Base-by-base conservation (phyloP, 2,329 filamentous ascomycete species). In the Metarhizium anisopliae region DNA sequence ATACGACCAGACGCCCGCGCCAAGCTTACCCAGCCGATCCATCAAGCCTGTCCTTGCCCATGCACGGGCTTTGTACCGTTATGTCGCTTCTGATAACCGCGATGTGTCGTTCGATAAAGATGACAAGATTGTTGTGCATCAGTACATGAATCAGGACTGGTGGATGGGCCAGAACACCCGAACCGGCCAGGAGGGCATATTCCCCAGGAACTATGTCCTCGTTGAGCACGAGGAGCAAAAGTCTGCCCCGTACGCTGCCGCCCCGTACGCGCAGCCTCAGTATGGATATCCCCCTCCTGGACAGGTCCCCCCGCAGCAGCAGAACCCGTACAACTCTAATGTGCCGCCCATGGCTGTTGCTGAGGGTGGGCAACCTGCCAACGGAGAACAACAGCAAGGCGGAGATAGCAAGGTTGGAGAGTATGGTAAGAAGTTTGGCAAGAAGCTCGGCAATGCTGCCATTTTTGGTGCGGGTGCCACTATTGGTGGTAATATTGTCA, bases 71-170 rank as follows among this genome's bases (percentile, higher is more conserved):
- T 78, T 96, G 51, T 97, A 96, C 76, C 81, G 82, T 59, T 97
- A 96, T 76, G 80, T 79, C 38, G 89, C 86, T 8, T 70, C 86
- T 45, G 92, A 96, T 68, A 80, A 85, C 4, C 90, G 90, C 58
- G 93, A 97, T 69, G 78, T 95, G 60, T 83, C 82, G 2, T 83
- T 97, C 58, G 83, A 90, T 67, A 85, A 87, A 59, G 87, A 92
- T 67, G 93, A 97, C 74, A 78, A 80, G 60, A 79, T 97, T 63
- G 81, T 83, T 57, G 88, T 97, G 25, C 82, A 84, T 61, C 90
- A 96, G 73, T 92, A 95, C 76, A 94, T 96, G 87, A 97, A 97
- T 73, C 84, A 86, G 59, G 92, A 97, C 72, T 97, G 93, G 93
- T 96, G 91, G 90, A 86, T 90, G 78, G 93, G 93, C 62, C 83